Evolutionary conservation across 2,329 filamentous ascomycete species (phyloP).

Genomic region (Rhinocladiella mackenziei): DNA sequence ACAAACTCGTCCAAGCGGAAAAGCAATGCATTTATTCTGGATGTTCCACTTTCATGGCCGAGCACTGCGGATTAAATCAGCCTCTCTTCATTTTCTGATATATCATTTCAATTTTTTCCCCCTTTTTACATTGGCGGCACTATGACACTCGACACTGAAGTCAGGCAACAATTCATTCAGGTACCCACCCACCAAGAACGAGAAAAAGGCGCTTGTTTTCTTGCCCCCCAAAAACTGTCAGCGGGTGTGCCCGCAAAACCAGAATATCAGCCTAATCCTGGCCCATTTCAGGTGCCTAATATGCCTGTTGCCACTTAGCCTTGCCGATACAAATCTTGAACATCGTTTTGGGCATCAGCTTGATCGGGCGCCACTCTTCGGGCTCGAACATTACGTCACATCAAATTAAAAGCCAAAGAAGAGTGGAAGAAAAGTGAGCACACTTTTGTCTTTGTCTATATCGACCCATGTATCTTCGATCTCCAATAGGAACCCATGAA

Average conservation of each 20-base stretch:
- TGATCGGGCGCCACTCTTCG: not conserved
- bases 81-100: too few relatives aligned
- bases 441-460: conserved; percentile 22
- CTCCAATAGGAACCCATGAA: conserved; percentile 1
- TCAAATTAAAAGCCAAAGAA: not conserved
- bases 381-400: not conserved
- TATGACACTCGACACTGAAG: too few relatives aligned
- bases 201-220: not conserved
- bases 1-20: too few relatives aligned
- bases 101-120: too few relatives aligned
- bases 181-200: not conserved
- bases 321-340: not conserved
- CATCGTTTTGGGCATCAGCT: not conserved
- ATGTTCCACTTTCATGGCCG: too few relatives aligned
- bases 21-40: too few relatives aligned
- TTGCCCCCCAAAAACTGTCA: too few relatives aligned
- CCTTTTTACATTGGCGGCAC: too few relatives aligned
- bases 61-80: too few relatives aligned
- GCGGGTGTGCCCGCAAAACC: not conserved
- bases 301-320: not conserved
- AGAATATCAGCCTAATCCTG: conserved; percentile 8
- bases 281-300: not conserved
- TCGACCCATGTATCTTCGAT: conserved; percentile 9
- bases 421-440: not conserved
- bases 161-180: too few relatives aligned